A percentile compares a stretch with the other conserved stretches of the same genome.
These are phyloP conservation scores for Mycena vulgaris DNA, from an alignment of 768 basidiomycete genomes.

Conservation along the genomic window DNA sequence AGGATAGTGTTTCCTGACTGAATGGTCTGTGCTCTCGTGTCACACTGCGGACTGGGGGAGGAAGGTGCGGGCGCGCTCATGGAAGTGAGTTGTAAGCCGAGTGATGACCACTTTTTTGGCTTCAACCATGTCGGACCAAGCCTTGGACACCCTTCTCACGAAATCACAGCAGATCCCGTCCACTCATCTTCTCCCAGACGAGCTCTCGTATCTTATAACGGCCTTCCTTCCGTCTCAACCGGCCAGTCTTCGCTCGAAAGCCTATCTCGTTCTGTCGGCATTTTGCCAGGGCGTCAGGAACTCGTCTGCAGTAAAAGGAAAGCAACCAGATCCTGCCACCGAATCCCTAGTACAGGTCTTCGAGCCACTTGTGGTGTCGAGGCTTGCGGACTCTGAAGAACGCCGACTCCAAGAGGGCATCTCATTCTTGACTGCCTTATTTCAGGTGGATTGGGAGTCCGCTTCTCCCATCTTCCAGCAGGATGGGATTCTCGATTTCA, in stretches of 20 bases:
- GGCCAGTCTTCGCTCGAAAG: constrained; percentile 70
- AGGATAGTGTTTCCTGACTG: constrained; percentile 84
- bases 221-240: constrained; percentile 68
- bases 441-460: constrained; percentile 83
- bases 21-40: constrained; percentile 57
- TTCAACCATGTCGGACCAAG: constrained; percentile 21
- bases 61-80: constrained; percentile 30
- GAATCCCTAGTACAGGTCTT: constrained; percentile 67
- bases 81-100: constrained; percentile 5
- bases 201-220: constrained; percentile 65
- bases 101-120: constrained; percentile 4
- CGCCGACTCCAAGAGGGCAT: constrained; percentile 66
- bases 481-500: constrained; percentile 74
- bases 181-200: constrained; percentile 64
- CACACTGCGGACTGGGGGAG: constrained; percentile 25
- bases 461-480: constrained; percentile 76
- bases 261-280: constrained; percentile 78
- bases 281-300: constrained; percentile 74
- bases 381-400: constrained; percentile 73
- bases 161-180: constrained; percentile 47
- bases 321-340: constrained; percentile 63
- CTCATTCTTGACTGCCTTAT: constrained; percentile 82
- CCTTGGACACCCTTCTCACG: constrained; percentile 50
- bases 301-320: constrained; percentile 52
- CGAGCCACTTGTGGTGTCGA: constrained; percentile 61